Percentiles rank a stretch among this genome's conserved stretches.
phyloP scores from a whole-genome alignment of 2,329 filamentous ascomycete genomes.

The Arthroderma sp. region DNA sequence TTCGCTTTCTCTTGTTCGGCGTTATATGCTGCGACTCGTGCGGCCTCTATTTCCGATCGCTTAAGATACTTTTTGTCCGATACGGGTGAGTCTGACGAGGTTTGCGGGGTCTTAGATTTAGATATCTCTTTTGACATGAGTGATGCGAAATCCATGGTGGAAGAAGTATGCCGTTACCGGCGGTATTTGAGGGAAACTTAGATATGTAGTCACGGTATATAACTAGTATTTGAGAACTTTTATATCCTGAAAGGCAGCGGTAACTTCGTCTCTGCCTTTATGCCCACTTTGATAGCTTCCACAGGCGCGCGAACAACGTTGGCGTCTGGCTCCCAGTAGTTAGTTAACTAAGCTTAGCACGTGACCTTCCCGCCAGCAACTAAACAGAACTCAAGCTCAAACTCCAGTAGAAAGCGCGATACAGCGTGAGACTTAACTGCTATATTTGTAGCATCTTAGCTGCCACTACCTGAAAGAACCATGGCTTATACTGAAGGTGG shows the following conservation, averaged over 20 bases:
- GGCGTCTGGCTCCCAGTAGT: too few relatives aligned
- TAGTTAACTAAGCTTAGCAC: too few relatives aligned
- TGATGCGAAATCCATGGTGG: slow-evolving; percentile 79
- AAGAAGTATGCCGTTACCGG: not conserved
- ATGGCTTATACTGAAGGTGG: too few relatives aligned
- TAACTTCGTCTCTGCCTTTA: not conserved
- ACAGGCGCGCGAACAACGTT: not conserved
- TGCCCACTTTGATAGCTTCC: not conserved
- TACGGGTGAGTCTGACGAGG: slow-evolving; percentile 15
- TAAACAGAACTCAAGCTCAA: too few relatives aligned
- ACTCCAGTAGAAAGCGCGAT: too few relatives aligned
- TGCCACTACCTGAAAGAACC: too few relatives aligned
- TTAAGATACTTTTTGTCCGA: slow-evolving; percentile 63
- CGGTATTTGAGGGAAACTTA: too few relatives aligned
- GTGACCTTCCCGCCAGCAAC: too few relatives aligned
- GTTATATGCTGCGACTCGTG: slow-evolving; percentile 64
- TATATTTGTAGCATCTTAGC: too few relatives aligned
- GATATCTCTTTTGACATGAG: slow-evolving; percentile 88
- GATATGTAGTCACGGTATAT: too few relatives aligned
- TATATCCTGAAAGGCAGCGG: not conserved
- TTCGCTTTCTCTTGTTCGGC: slow-evolving; percentile 68
- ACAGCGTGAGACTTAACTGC: too few relatives aligned
- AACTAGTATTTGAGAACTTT: too few relatives aligned
- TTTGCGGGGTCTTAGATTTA: slow-evolving; percentile 51
- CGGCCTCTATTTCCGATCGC: slow-evolving; percentile 72